Conservation (phyloP, 2,329 filamentous ascomycete genomes). For the Huntiella bhutanensis region DNA sequence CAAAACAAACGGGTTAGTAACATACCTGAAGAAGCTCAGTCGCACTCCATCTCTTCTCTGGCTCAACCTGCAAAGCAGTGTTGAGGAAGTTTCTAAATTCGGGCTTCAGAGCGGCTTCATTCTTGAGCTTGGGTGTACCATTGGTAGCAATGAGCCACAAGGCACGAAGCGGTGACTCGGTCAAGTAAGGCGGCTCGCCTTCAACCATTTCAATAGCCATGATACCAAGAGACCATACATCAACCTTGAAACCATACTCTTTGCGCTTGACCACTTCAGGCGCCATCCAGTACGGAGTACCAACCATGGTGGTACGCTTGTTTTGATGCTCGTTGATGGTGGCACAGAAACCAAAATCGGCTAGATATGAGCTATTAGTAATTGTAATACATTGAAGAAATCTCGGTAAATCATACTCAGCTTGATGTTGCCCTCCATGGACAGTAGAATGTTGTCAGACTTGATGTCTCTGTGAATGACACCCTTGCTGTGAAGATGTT, state of each 20-base stretch:
- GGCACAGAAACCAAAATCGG: constrained; percentile 96
- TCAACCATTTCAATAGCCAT: constrained; percentile 99
- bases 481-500: constrained; percentile 91
- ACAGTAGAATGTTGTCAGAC: constrained; percentile 91
- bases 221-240: constrained; percentile 96
- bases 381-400: neutral
- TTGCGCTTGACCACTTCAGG: constrained; percentile 94
- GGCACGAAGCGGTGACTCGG: constrained; percentile 79
- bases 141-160: constrained; percentile 95
- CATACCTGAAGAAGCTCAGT: constrained; percentile 82
- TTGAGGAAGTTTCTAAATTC: constrained; percentile 83
- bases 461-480: constrained; percentile 99
- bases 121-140: constrained; percentile 86
- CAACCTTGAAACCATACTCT: constrained; percentile 94
- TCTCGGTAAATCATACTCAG: constrained; percentile 47
- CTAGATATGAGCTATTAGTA: constrained; percentile 29
- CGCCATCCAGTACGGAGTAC: constrained; percentile 99
- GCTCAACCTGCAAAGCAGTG: constrained; percentile 88
- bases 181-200: constrained; percentile 90
- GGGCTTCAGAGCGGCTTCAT: constrained; percentile 61
- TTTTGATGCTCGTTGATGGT: constrained; percentile 95
- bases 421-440: constrained; percentile 90
- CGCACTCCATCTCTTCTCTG: constrained; percentile 87
- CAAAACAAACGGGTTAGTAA: constrained; percentile 14
- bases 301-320: constrained; percentile 97